Percentiles rank a stretch among this genome's conserved stretches.
These are phyloP conservation scores for Colletotrichum sp. DNA, from an alignment of 2,329 filamentous ascomycete genomes.

Conservation along the genomic window DNA sequence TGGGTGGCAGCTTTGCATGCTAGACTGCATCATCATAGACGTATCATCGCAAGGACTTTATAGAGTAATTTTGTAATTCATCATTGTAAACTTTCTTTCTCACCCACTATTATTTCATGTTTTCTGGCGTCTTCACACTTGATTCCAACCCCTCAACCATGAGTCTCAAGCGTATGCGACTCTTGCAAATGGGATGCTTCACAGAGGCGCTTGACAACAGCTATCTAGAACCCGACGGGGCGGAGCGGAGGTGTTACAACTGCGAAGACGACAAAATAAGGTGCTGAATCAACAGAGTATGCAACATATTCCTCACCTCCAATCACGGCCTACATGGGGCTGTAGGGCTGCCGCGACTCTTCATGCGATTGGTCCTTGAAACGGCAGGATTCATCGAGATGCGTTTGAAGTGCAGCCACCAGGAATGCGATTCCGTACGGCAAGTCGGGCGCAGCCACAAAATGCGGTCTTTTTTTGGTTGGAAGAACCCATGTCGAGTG, in stretches of 20 bases:
- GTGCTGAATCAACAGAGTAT: neutral
- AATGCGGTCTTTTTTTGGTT: neutral
- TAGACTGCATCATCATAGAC: neutral
- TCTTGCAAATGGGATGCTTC: neutral
- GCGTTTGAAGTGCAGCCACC: neutral
- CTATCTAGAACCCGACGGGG: rapidly evolving
- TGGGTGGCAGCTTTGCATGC: neutral
- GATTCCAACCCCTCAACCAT: rapidly evolving
- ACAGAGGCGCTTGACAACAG: rapidly evolving
- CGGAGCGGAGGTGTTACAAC: neutral
- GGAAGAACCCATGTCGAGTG: neutral
- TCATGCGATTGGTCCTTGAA: neutral
- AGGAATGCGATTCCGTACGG: neutral
- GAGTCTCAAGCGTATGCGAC: neutral
- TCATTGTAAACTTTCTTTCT: neutral
- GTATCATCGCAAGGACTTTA: neutral
- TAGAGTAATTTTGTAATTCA: neutral
- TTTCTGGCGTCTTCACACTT: neutral
- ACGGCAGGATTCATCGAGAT: neutral
- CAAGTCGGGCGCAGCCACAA: neutral
- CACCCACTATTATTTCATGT: neutral
- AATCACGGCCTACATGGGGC: neutral
- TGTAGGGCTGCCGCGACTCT: neutral
- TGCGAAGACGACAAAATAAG: neutral
- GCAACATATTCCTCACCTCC: neutral